Evolutionary conservation across 208 protist species (phyloP), one percentile per base, ranked within the genome.

Genomic region (Phytomonas francai): DNA sequence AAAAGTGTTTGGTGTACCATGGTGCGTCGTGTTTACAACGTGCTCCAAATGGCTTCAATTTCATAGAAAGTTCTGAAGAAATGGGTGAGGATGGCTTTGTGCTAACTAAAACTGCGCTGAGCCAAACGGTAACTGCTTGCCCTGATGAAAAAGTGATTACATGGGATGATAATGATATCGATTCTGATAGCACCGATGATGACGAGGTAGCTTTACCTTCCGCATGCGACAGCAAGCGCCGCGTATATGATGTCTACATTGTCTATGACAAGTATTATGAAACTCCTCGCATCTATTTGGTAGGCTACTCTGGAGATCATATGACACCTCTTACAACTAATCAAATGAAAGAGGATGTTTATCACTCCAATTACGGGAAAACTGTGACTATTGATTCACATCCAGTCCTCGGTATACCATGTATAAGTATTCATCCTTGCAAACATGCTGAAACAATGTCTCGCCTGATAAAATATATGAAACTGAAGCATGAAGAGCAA

Each of bases 261-360:
- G 97, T 97, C 0, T 99, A 99, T 71, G 97, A 99, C 77, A 97
- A 98, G 70, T 99, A 98, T 75, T 98, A 98, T 65, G 84, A 96
- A 74, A 98, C 97, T 19, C 97, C 97, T 28, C 78, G 95, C 12
- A 88, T 99, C 30, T 99, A 97, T 86, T 75, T 99, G 34, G 96
- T 97, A 65, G 98, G 98, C 2, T 98, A 98, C 68, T 70, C 79
- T 25, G 71, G 77, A 59, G 79, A 87, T 60, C 83, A 84, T 32
- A 61, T 74, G 11, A 85, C 85, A 36, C 94, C 86, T 12, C 85
- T 99, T 8, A 78, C 77, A 62, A 81, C 71, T 49, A 82, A 94
- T 36, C 72, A 98, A 66, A 95, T 99, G 73, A 98, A 98, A 54
- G 83, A 98, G 75, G 98, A 99, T 75, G 97, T 99, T n/a, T 97